A percentile compares a stretch with the other conserved stretches of the same genome.
These are phyloP conservation scores for Fusarium udum DNA, from an alignment of 2,329 filamentous ascomycete genomes.

Conservation along the genomic window DNA sequence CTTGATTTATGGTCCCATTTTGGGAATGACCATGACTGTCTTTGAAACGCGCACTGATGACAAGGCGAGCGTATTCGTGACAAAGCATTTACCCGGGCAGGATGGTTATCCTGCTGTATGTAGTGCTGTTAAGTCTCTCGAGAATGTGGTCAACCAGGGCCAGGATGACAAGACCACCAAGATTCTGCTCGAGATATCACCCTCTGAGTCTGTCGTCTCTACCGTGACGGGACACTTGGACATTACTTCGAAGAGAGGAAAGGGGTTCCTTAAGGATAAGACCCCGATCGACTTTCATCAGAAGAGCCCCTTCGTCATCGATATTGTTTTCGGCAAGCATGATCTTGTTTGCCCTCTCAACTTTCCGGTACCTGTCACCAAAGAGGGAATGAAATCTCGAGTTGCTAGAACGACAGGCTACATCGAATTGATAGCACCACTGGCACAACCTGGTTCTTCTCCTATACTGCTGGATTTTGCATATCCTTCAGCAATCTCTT, in stretches of 20 bases:
- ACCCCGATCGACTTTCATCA: conserved; percentile 51
- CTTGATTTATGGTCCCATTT: conserved; percentile 33
- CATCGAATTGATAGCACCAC: conserved; percentile 54
- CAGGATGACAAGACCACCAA: conserved; percentile 34
- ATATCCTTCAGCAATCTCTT: conserved; percentile 48
- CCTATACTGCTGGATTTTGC: conserved; percentile 48
- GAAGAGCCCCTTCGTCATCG: conserved; percentile 51
- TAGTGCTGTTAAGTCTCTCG: conserved; percentile 35
- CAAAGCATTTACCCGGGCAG: conserved; percentile 51
- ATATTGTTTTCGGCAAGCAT: conserved; percentile 51
- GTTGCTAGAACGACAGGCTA: conserved; percentile 57
- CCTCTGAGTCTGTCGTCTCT: conserved; percentile 43
- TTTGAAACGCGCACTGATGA: conserved; percentile 47
- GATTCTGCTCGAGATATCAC: conserved; percentile 46
- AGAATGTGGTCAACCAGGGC: conserved; percentile 23
- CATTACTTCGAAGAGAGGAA: conserved; percentile 49
- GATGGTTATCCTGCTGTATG: conserved; percentile 41
- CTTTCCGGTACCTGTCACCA: conserved; percentile 54
- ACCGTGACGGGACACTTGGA: conserved; percentile 53
- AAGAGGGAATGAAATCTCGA: conserved; percentile 49
- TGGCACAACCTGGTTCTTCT: conserved; percentile 40
- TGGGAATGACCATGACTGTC: conserved; percentile 45
- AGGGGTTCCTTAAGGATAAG: conserved; percentile 51
- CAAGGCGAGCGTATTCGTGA: conserved; percentile 47
- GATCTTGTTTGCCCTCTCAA: conserved; percentile 46